Evolutionary conservation across 1,139 yeast genomes (phyloP), one percentile per base, ranked within the genome.

Genomic region (Debaryomyces udenii): DNA sequence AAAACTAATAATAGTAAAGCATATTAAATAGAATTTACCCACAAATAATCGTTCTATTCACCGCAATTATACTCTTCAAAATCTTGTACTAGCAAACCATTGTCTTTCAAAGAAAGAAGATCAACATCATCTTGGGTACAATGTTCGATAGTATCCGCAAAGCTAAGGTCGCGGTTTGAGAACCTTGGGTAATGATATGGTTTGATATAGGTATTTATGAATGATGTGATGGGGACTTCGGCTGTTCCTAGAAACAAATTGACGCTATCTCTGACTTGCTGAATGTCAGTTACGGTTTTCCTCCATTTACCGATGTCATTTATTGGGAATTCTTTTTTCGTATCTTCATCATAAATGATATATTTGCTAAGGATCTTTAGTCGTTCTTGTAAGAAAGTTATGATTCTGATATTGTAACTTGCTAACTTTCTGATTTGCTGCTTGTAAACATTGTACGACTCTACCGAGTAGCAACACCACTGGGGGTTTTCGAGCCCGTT

Each of bases 391-490:
- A 70, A 59, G 46, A 60, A 72, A 3, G 65, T 56, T 11, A 57
- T 49, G n/a, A 66, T 37, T 26, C 78, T 52, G 13, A 68, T 59
- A 30, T 64, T 55, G 44, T 71, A 70, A 23, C 68, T 57, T 3
- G 70, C 46, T 27, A 66, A 50, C 6, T 38, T 31, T 43, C 59
- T 61, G 35, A 71, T 49, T 32, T 62, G 54, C 9, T 47, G 43
- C 28, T 54, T 42, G 14, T 53, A 39, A 3, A 49, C 49, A 2
- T 43, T 51, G 42, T 64, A 64, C 6, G 52, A 46, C 2, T 51
- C 50, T 5, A 38, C 37, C 9, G 47, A 50, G 4, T 55, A 30
- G 30, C 51, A 47, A 13, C 45, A 39, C 3, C 31, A 40, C 7
- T 13, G 26, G 0, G 66, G 61, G 9, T 41, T 31, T 26, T 55